Evolutionary conservation across 108 stramenopile species (phyloP).

Genomic region (Nitzschia putrida): DNA sequence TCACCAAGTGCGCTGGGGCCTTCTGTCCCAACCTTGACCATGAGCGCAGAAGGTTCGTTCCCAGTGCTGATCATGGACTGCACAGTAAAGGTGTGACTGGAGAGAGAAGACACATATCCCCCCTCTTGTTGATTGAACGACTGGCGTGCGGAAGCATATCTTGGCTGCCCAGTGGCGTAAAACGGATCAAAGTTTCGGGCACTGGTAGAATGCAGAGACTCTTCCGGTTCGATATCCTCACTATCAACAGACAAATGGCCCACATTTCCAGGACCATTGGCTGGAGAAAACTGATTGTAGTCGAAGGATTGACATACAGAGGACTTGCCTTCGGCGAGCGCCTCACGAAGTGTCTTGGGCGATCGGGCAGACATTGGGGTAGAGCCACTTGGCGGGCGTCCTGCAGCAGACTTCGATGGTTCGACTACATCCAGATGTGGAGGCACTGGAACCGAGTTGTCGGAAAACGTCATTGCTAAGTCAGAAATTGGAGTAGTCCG

Average conservation of each 20-base stretch:
- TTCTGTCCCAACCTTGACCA: neutral
- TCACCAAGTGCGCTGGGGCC: conserved; percentile 3
- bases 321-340: neutral
- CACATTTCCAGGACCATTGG: neutral
- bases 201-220: conserved; percentile 36
- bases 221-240: conserved; percentile 14
- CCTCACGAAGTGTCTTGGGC: conserved; percentile 5
- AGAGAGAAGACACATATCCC: conserved; percentile 24
- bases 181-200: conserved; percentile 18
- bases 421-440: neutral
- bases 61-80: conserved; percentile 26
- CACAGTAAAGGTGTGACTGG: conserved; percentile 17
- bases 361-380: conserved; percentile 12
- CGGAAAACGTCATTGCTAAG: neutral
- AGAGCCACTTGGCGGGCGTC: conserved; percentile 10
- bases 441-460: neutral
- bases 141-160: conserved; percentile 16
- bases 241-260: conserved; percentile 25
- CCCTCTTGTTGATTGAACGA: conserved; percentile 12
- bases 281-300: conserved; percentile 3
- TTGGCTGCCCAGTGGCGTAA: conserved; percentile 21
- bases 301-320: conserved; percentile 2
- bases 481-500: neutral
- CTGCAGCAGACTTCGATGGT: neutral
- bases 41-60: neutral